Base-by-base conservation (phyloP, 805 yeast species). In the Metschnikowia chrysomelidarum region DNA sequence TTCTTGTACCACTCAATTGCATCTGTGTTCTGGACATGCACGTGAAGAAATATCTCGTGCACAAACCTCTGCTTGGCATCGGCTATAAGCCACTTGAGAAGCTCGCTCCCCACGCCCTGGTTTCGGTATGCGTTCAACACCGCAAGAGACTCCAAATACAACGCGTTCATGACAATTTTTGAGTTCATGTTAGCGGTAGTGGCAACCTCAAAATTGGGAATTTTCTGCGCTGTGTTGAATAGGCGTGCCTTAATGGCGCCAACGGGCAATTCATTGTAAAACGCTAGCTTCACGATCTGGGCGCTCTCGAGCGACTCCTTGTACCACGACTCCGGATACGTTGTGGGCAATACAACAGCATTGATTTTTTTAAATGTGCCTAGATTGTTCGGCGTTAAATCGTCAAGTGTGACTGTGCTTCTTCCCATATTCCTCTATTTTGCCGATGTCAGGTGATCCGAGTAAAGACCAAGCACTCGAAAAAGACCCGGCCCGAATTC, bases 181-280 rank as follows among this genome's bases (percentile, higher is more conserved):
- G 60, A 38, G 18, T 43, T 49, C 21, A 51, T 16, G 16, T 47
- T 45, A 16, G 48, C 45, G 10, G 49, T 46, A 24, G 48, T 53
- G 11, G 57, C 45, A n/a, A 38, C 47, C 25, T 56, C 60, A 24
- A 49, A 54, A n/a, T 47, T 44, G 18, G 57, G 45, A 4, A 67
- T 49, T n/a, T 63, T 66, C 29, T 69, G 64, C 10, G 62, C 49
- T 14, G 75, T 65, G 38, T 70, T 68, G 34, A 72, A 60, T 7
- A 69, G 59, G 46, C 66, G 69, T 36, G 83, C 81, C 41, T 80
- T 78, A 31, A 87, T 62, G 4, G 79, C 82, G 11, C 93, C 96
- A 4, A 87, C 91, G 6, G 95, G 87, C 5, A 84, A 74, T 51
- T 83, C 95, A 31, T 82, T 74, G 57, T 71, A 82, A 59, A 69